Base-by-base conservation (phyloP, 1,284 basidiomycete species). In the Melampsora larici-populina region DNA sequence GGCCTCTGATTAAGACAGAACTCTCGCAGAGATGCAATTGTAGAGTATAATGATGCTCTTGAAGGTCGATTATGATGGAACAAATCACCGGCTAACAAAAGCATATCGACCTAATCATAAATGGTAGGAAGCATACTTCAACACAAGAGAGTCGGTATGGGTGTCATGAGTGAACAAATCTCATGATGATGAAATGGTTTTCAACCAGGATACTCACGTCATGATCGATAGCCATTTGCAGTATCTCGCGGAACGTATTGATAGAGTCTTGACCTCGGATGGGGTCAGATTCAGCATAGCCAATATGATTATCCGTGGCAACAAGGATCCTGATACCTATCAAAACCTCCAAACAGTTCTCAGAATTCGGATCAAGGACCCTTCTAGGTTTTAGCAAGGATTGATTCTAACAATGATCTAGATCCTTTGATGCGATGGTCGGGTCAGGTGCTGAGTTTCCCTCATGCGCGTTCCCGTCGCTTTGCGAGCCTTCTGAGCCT, bases 11-110 rank as follows among this genome's bases (percentile, higher is more conserved):
- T 92, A 75, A 98, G 82, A 0, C 93, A 94, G 83, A 92, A 94
- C 85, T 99, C 92, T 71, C 97, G 89, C 76, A 99, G 85, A 11
- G 97, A 86, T 0, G 93, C 92, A 82, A 94, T 92, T 0, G 90
- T 91, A 83, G 92, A 89, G 84, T 93, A 96, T 76, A 99, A 85
- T 79, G 92, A 92, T 60, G 94, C 91, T 81, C 95, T 86, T 40
- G 93, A 93, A 0, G 97, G 97, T 79, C 94, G 89, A 84, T 99
- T 99, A 82, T 99, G 97, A 84, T 99, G 97, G 83, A 99, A 99
- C 8, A 99, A 86, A 84, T 99, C 97, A 13, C 97, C 96, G 17
- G 92, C 95, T 1, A 98, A 89, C 2, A 99, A 88, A 75, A 99
- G 88, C 82, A 97, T 93, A 85, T 97, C 94, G 70, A 96, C 94